phyloP scores from a whole-genome alignment of 192 early-diverging fungal genomes.

The Helicostylum pulchrum region DNA sequence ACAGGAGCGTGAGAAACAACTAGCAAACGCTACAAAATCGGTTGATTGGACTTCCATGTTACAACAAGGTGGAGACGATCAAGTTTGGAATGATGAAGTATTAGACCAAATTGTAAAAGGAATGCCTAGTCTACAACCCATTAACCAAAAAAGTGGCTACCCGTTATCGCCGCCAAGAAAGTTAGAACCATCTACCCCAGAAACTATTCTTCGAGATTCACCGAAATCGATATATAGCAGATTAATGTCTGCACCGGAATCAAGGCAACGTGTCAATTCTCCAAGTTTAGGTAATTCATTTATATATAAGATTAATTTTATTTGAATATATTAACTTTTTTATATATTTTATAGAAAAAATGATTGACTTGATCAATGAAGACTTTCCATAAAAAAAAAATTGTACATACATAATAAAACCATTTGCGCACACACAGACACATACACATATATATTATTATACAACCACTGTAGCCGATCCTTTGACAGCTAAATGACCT shows the following conservation, averaged over 20 bases:
- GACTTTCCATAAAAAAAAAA: neutral
- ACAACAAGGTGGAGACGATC: neutral
- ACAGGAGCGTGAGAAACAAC: neutral
- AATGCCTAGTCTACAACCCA: slow-evolving; percentile 5
- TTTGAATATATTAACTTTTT: neutral
- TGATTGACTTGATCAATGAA: neutral
- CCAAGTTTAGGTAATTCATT: neutral
- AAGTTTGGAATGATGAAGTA: neutral
- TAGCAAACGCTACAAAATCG: too few species aligned
- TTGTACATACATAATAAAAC: neutral
- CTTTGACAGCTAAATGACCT: slow-evolving; percentile 16
- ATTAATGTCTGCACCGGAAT: neutral
- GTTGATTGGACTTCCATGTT: too few species aligned
- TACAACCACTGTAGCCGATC: neutral
- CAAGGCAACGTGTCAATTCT: neutral
- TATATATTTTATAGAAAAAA: neutral
- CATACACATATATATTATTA: neutral
- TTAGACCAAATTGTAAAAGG: neutral
- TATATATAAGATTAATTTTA: too few species aligned
- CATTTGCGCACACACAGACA: neutral
- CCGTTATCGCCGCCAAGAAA: neutral
- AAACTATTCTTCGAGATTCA: neutral
- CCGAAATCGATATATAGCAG: neutral
- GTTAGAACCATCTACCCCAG: too few species aligned
- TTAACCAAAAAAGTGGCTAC: neutral